Conservation (phyloP, 2,329 filamentous ascomycete species). For the Neonectria sp. region DNA sequence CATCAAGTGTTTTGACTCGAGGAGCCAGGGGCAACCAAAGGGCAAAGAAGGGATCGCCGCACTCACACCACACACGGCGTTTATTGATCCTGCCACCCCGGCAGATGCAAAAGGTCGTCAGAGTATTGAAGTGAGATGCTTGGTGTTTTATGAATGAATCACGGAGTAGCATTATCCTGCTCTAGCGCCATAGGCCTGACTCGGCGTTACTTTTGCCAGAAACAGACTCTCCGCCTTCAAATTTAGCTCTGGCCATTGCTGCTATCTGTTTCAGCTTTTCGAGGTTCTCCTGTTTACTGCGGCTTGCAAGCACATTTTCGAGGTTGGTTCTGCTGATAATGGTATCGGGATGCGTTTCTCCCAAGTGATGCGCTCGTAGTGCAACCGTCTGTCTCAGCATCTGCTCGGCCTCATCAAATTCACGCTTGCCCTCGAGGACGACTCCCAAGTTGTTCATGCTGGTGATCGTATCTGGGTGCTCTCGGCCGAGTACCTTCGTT, state of each 20-base stretch:
- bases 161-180: background rate
- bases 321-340: constrained; percentile 5
- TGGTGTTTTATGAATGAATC: constrained; percentile 41
- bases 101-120: constrained; percentile 41
- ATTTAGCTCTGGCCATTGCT: too few species aligned
- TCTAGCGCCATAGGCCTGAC: too few species aligned
- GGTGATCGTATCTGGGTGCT: constrained; percentile 3
- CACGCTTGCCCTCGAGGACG: background rate
- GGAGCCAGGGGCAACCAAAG: constrained; percentile 41
- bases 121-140: constrained; percentile 46
- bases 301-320: background rate
- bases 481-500: background rate
- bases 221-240: too few species aligned
- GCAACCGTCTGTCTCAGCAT: background rate
- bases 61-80: constrained; percentile 45
- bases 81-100: constrained; percentile 42
- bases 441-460: constrained; percentile 3
- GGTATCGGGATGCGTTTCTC: constrained; percentile 1
- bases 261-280: too few species aligned
- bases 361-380: background rate
- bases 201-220: too few species aligned
- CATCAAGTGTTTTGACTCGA: constrained; percentile 48
- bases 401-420: background rate
- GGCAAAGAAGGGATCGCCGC: constrained; percentile 40
- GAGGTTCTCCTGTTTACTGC: too few species aligned